Evolutionary conservation across 2,329 filamentous ascomycete species (phyloP), one percentile per base, ranked within the genome.

Genomic region (Colletotrichum orbiculare): DNA sequence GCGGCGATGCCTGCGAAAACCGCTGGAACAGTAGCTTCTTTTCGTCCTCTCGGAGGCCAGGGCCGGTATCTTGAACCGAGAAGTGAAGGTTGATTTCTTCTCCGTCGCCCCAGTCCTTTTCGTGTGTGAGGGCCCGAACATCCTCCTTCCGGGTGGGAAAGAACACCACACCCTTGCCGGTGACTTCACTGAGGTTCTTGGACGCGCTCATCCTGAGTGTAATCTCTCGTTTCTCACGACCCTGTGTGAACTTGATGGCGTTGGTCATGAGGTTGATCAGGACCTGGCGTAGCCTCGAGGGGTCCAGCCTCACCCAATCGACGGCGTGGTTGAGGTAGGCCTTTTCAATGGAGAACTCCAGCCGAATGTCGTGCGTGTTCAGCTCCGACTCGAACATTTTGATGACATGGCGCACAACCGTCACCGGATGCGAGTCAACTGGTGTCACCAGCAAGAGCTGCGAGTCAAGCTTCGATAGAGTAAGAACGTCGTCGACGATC

Each of bases 381-480:
- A 95, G 78, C 73, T 95, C 91, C 8, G 89, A 84, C 76, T 94
- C 91, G 70, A 94, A 93, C 88, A 95, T 93, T 74, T 92, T 92
- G 47, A 93, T 77, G 2, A 90, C 89, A 39, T 87, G 82, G 67
- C 90, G 86, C 2, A 92, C 88, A 8, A 92, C 86, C 33, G 86
- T 83, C 41, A 91, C 77, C 0, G 91, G 90, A 71, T 92, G 89
- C 2, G 89, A 86, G 64, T 91, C 86, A 5, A 92, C 85, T 0
- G 90, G 91, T 1, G 90, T 90, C 1, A 93, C 90, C 42, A 89
- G 83, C 2, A 93, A 78, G 47, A 93, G 82, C 53, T 89, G 89
- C 2, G 89, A 91, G 71, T 93, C 91, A 12, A 93, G 82, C 71
- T 93, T 91, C 38, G 86, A 89, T 15, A 91, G 77, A 1, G 88